Evolutionary conservation across 2,329 filamentous ascomycete genomes (phyloP).

Genomic region (Ascochyta viciae-villosae): DNA sequence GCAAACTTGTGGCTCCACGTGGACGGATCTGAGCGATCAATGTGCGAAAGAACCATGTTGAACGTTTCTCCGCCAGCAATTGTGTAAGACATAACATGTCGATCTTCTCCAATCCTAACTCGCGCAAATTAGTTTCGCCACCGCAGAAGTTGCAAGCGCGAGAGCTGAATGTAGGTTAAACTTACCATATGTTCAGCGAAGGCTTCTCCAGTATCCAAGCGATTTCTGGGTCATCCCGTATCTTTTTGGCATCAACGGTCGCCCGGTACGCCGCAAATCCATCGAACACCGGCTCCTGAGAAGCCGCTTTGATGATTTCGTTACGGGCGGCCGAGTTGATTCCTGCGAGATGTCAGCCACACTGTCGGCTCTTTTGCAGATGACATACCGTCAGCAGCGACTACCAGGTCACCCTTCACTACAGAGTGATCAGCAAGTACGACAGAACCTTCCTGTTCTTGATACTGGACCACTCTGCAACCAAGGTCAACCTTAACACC

Average conservation of each 20-base stretch:
- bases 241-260: constrained; percentile 56
- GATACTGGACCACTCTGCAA: constrained; percentile 9
- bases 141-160: not conserved
- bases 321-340: constrained; percentile 51
- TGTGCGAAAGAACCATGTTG: constrained; percentile 69
- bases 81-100: constrained; percentile 57
- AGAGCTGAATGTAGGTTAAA: not conserved
- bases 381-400: constrained; percentile 43
- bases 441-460: constrained; percentile 24
- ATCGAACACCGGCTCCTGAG: constrained; percentile 9
- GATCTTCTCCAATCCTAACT: constrained; percentile 50
- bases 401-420: constrained; percentile 44
- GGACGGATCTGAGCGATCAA: constrained; percentile 63
- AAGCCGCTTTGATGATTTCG: constrained; percentile 45
- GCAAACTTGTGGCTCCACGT: constrained; percentile 61
- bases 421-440: constrained; percentile 49
- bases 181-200: constrained; percentile 28
- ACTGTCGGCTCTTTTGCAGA: not conserved
- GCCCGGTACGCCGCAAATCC: constrained; percentile 69
- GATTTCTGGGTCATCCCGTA: constrained; percentile 49
- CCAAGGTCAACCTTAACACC: constrained; percentile 16
- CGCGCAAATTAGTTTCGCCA: not conserved
- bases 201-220: constrained; percentile 28
- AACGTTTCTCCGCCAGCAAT: constrained; percentile 62
- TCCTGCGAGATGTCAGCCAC: constrained; percentile 8